phyloP scores from a whole-genome alignment of 352 stramenopile species.

The Pythium phragmitis region DNA sequence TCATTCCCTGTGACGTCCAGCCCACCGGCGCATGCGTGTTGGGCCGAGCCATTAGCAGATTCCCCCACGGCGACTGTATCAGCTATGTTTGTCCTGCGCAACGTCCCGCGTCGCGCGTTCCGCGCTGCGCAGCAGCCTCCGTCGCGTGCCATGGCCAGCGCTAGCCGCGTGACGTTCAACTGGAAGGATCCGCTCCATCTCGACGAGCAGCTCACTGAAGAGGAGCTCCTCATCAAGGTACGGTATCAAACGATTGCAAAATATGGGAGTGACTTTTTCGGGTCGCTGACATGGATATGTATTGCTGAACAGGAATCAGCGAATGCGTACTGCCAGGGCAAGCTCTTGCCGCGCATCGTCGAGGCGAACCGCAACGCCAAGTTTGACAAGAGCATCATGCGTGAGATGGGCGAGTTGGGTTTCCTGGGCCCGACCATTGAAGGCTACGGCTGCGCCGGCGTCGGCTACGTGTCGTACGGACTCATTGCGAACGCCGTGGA shows the following conservation, averaged over 20 bases:
- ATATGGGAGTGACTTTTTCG: background rate
- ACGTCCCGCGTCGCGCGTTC: conserved; percentile 25
- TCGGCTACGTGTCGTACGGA: conserved; percentile 96
- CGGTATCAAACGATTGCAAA: background rate
- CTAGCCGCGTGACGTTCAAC: conserved; percentile 56
- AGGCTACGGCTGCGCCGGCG: conserved; percentile 93
- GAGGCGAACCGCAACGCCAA: conserved; percentile 93
- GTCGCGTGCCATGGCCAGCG: conserved; percentile 38
- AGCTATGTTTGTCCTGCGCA: conserved; percentile 34
- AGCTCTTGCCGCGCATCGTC: conserved; percentile 93
- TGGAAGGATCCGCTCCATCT: conserved; percentile 84
- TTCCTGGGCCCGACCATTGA: conserved; percentile 94
- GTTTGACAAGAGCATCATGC: conserved; percentile 95
- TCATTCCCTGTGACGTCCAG: background rate
- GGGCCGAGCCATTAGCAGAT: conserved; percentile 18
- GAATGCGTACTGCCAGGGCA: conserved; percentile 92
- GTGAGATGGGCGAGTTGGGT: conserved; percentile 93
- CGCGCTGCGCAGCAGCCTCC: conserved; percentile 22
- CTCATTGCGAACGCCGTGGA: conserved; percentile 97
- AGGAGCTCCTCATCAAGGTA: conserved; percentile 91
- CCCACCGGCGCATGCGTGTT: conserved; percentile 6
- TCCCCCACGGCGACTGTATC: background rate
- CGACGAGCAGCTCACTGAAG: conserved; percentile 81
- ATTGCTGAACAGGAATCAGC: conserved; percentile 79
- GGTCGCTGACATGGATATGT: background rate